Base-by-base conservation (phyloP, 1,139 yeast species). In the Scheffersomyces illinoinensis region DNA sequence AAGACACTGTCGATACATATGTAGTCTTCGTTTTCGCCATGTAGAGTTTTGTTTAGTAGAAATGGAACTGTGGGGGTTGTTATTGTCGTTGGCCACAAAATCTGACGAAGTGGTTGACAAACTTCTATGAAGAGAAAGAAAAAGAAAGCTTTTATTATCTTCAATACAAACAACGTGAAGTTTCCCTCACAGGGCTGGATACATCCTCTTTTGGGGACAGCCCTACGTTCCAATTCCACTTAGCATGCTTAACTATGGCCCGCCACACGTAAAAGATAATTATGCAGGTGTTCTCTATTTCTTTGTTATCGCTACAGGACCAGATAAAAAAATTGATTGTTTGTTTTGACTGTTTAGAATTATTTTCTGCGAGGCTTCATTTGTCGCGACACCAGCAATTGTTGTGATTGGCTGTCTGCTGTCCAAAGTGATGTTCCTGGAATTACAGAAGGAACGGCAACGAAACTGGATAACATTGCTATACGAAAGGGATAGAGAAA, bases 1-100 rank as follows among this genome's bases (percentile, higher is more conserved):
- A 61, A 43, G 57, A 61, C 43, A 33, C 43, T n/a, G 55, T 54
- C 48, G 58, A 60, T 43, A 61, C 52, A 59, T 61, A 61, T 49
- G 53, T 8, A n/a, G 43, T 33, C 43, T 33, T 33, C 3, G 43
- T 33, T 12, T 33, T 33, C 17, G 17, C 17, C 43, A 33, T 33
- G 43, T 33, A 33, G 43, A 33, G 10, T 33, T 1, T 10, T 33
- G 43, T 33, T 33, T 5, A 33, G 43, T 12, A 10, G 4, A 12
- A 33, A 33, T 33, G 43, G 43, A 8, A n/a, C n/a, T n/a, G n/a
- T n/a, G n/a, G n/a, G n/a, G n/a, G n/a, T 33, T 33, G 43, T 24
- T 24, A 33, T 33, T 33, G 43, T 33, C 12, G 43, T 33, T 33
- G 43, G 33, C 17, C 43, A 33, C 43, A 33, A 33, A 33, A 33